Evolutionary conservation across 2,329 filamentous ascomycete species (phyloP).

Genomic region (Corniculantispora saksenae): DNA sequence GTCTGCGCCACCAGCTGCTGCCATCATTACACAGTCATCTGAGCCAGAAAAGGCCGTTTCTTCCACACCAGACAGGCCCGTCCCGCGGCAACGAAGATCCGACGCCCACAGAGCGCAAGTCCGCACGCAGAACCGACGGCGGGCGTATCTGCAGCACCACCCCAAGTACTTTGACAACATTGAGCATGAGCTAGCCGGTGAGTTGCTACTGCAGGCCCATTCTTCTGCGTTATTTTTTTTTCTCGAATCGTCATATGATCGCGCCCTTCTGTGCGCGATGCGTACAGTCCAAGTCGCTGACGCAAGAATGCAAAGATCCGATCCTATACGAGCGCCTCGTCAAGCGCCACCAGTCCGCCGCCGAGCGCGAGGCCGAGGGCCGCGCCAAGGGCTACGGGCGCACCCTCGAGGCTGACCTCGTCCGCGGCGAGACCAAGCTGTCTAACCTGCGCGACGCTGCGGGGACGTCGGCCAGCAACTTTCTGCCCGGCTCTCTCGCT

Average conservation of each 20-base stretch:
- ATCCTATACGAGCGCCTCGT: slow-evolving; percentile 81
- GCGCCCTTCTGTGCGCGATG: no score
- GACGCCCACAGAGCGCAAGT: slow-evolving; percentile 48
- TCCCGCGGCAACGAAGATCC: slow-evolving; percentile 46
- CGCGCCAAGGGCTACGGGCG: slow-evolving; percentile 76
- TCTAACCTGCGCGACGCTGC: slow-evolving; percentile 38
- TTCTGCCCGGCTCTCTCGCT: slow-evolving; percentile 44
- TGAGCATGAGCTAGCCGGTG: slow-evolving; percentile 59
- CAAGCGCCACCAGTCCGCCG: slow-evolving; percentile 71
- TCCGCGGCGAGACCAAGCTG: slow-evolving; percentile 77
- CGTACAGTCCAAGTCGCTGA: no score
- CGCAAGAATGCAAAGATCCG: no score
- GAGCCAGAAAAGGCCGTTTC: background rate
- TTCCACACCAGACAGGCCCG: slow-evolving; percentile 35
- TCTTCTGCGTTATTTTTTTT: no score
- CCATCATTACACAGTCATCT: background rate
- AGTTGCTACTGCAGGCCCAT: no score
- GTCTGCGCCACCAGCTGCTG: background rate
- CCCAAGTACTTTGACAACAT: slow-evolving; percentile 66
- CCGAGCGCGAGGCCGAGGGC: slow-evolving; percentile 73
- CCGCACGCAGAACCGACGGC: slow-evolving; percentile 71
- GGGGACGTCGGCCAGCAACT: slow-evolving; percentile 26
- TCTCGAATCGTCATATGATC: no score
- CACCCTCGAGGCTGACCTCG: slow-evolving; percentile 74
- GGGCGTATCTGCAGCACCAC: slow-evolving; percentile 72